Evolutionary conservation across 371 early-diverging fungal species (phyloP), one percentile per base, ranked within the genome.

Genomic region (Rhizopus stolonifer): DNA sequence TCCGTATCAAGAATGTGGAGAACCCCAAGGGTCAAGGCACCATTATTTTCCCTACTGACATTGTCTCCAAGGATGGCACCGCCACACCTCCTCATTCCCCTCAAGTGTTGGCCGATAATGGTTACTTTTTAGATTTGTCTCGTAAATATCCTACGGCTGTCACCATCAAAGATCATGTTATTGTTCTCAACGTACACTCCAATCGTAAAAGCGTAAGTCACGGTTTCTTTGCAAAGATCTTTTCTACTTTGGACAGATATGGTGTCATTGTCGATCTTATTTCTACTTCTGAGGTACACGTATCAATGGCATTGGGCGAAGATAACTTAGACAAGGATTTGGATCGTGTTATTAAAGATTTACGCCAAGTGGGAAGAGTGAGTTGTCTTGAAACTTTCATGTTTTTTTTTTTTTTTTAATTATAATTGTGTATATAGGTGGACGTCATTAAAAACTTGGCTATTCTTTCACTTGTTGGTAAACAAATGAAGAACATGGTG

Each of bases 1-100:
- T 99, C 65, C 91, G 98, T 50, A 98, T 99, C 69, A 95, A 94
- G 60, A 99, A 98, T 63, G 94, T 95, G 7, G 91, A 93, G 64
- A 92, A 93, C 40, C 97, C 98, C 17, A 71, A 67, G 6, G 96
- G 94, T 29, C 69, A 79, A n/a, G 99, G 98, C 15, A 97, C 99
- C 24, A 80, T 97, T 45, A 94, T 98, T 57, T 85, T 93, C 59
- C 96, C 96, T 18, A 63, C 72, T 2, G 77, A 81, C 22, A 54
- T 52, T 8, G 69, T 69, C 15, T 21, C 61, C 17, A 76, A 72
- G 22, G 68, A 69, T 21, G 81, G 80, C 17, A 65, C 71, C 24
- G 56, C 70, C 18, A 80, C 84, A 1, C 78, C 36, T 11, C 36
- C 85, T 53, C 82, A 74, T 25, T 79, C 86, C 11, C 87, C 88